These are phyloP conservation scores for Margaritispora aquatica DNA, from an alignment of 495 filamentous ascomycete genomes.

Conservation along the genomic window DNA sequence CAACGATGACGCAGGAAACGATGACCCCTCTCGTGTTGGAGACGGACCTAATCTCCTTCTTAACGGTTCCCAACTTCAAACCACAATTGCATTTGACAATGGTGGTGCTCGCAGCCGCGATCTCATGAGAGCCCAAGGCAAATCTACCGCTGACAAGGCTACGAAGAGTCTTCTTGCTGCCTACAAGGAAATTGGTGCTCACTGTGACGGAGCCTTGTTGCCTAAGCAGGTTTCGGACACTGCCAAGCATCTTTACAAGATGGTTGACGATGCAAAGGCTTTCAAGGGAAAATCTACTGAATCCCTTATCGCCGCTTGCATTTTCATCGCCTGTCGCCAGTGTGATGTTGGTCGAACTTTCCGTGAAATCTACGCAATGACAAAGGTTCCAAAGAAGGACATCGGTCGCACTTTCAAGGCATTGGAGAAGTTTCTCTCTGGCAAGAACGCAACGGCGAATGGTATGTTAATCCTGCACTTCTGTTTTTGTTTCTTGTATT, in stretches of 20 bases:
- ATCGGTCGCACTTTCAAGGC: constrained; percentile 94
- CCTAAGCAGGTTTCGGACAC: constrained; percentile 74
- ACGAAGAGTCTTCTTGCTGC: constrained; percentile 72
- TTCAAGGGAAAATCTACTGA: constrained; percentile 96
- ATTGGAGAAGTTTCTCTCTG: constrained; percentile 78
- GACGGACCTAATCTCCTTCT: constrained; percentile 81
- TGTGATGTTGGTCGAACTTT: constrained; percentile 82
- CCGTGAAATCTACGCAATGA: constrained; percentile 84
- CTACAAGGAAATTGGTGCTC: constrained; percentile 82
- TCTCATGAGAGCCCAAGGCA: constrained; percentile 81
- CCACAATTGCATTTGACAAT: constrained; percentile 73
- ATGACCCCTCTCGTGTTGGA: constrained; percentile 96
- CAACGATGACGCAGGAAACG: constrained; percentile 89
- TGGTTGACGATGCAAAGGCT: constrained; percentile 81
- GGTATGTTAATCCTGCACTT: constrained; percentile 26
- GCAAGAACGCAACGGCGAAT: constrained; percentile 43
- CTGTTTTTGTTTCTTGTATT: constrained; percentile 15
- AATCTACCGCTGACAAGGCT: constrained; percentile 76
- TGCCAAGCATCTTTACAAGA: constrained; percentile 90
- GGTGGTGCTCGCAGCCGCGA: constrained; percentile 70
- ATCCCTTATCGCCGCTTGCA: constrained; percentile 88
- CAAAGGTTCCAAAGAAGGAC: constrained; percentile 93
- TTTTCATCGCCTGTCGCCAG: constrained; percentile 95
- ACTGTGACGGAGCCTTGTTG: constrained; percentile 81
- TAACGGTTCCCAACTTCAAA: constrained; percentile 89